Conservation (phyloP, 768 basidiomycete genomes). For the Suillus discolor region DNA sequence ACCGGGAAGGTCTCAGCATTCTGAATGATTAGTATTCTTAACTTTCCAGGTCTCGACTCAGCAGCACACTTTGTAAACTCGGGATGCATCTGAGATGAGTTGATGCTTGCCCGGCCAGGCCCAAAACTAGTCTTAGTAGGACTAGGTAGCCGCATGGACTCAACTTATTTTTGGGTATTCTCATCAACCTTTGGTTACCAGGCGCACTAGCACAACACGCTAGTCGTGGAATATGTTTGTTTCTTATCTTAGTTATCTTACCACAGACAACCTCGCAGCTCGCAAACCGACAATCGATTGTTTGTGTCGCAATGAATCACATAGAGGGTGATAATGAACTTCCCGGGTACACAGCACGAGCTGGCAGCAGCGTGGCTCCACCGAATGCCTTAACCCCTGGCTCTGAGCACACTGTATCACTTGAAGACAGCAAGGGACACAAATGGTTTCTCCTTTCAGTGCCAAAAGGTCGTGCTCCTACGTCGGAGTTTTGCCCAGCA, state of each 20-base stretch:
- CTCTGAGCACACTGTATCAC: conserved; percentile 41
- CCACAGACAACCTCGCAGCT: background rate
- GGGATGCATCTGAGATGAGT: background rate
- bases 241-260: background rate
- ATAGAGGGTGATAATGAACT: conserved; percentile 17
- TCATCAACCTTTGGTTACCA: background rate
- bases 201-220: background rate
- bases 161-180: background rate
- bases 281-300: background rate
- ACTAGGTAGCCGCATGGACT: background rate
- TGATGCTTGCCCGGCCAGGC: background rate
- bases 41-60: too few relatives aligned
- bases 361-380: conserved; percentile 6
- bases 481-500: conserved; percentile 41
- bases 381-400: conserved; percentile 1
- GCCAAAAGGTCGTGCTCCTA: conserved; percentile 41
- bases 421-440: conserved; percentile 42
- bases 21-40: too few relatives aligned
- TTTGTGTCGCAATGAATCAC: background rate
- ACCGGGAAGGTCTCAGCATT: too few relatives aligned
- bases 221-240: background rate
- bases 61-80: too few relatives aligned
- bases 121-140: background rate
- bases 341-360: conserved; percentile 20
- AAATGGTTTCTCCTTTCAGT: conserved; percentile 53